Evolutionary conservation across 441 rosid species (phyloP).

Genomic region (Adansonia rubrostipa): DNA sequence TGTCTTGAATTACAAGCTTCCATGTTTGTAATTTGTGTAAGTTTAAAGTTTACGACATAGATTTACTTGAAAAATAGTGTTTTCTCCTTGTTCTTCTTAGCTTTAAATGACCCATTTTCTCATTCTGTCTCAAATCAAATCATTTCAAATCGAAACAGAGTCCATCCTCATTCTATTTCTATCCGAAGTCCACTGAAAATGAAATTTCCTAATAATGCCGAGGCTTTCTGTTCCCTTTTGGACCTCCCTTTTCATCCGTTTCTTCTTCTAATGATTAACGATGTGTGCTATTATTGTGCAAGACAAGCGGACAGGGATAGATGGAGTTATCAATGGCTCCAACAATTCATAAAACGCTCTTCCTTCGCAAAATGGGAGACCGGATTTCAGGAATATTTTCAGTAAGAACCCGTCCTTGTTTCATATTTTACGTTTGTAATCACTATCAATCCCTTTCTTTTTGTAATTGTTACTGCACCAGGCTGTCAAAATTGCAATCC

Average conservation of each 20-base stretch:
- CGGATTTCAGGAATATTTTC: background rate
- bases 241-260: background rate
- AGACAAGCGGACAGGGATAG: background rate
- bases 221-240: background rate
- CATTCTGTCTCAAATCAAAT: background rate
- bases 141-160: background rate
- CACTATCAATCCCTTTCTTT: background rate
- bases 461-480: background rate
- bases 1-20: too few relatives aligned
- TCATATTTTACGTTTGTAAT: background rate
- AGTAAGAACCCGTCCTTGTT: constrained; percentile 5
- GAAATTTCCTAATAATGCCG: background rate
- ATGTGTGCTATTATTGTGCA: background rate
- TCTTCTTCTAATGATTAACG: background rate
- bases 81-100: too few relatives aligned
- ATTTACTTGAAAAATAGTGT: too few relatives aligned
- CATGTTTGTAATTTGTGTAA: too few relatives aligned
- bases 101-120: background rate
- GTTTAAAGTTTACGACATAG: too few relatives aligned
- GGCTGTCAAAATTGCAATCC: background rate
- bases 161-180: background rate
- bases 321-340: constrained; percentile 15
- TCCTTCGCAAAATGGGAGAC: background rate
- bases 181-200: background rate
- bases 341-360: background rate